Percentiles rank a stretch among this genome's conserved stretches.
These are phyloP conservation scores for Zymoseptoria crescenta DNA, from an alignment of 2,329 filamentous ascomycete genomes.

Conservation along the genomic window DNA sequence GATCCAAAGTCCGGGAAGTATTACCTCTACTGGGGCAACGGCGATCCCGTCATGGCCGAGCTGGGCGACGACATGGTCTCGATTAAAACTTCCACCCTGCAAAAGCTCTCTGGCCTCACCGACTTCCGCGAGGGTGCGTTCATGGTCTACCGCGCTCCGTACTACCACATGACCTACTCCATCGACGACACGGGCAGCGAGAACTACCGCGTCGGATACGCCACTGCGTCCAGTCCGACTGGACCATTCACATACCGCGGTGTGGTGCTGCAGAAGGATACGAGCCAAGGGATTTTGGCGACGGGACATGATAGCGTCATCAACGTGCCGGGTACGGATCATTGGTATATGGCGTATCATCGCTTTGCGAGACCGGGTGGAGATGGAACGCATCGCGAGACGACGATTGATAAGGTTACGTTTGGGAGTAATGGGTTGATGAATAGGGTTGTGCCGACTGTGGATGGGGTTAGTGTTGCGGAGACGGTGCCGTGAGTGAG, in stretches of 20 bases:
- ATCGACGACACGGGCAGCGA: slow-evolving; percentile 42
- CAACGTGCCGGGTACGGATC: slow-evolving; percentile 41
- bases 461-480: slow-evolving; percentile 18
- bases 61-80: slow-evolving; percentile 42
- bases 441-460: slow-evolving; percentile 31
- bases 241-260: slow-evolving; percentile 43
- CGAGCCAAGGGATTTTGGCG: slow-evolving; percentile 36
- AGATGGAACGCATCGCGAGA: slow-evolving; percentile 39
- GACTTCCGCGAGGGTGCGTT: slow-evolving; percentile 41
- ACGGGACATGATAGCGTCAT: slow-evolving; percentile 42
- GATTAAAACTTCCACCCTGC: slow-evolving; percentile 33
- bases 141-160: slow-evolving; percentile 38
- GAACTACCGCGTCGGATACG: slow-evolving; percentile 43
- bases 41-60: slow-evolving; percentile 36
- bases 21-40: slow-evolving; percentile 33
- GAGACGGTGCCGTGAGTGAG: neutral
- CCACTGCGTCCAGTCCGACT: slow-evolving; percentile 31
- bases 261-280: slow-evolving; percentile 39
- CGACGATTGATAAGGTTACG: slow-evolving; percentile 36
- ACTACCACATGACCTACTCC: slow-evolving; percentile 44
- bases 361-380: slow-evolving; percentile 42
- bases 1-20: slow-evolving; percentile 21
- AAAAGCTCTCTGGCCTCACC: slow-evolving; percentile 31
- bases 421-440: slow-evolving; percentile 35
- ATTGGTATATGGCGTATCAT: slow-evolving; percentile 47